Evolutionary conservation across 1,139 yeast species (phyloP).

Genomic region (Zygoascus hellenicus): DNA sequence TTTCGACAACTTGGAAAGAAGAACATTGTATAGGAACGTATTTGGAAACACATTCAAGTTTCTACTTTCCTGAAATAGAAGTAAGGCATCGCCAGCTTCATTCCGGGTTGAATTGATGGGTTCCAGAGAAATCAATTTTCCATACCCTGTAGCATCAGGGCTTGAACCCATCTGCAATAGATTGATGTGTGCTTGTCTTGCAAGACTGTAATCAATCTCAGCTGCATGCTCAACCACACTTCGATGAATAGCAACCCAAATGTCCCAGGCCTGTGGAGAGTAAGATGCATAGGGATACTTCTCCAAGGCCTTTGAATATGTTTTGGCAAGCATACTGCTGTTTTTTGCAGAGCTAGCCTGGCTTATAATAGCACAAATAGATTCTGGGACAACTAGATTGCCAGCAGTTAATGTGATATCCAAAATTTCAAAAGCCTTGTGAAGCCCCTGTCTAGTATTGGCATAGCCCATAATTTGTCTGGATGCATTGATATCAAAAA

Average conservation of each 20-base stretch:
- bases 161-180: constrained; percentile 31
- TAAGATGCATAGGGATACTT: constrained; percentile 26
- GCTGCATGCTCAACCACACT: constrained; percentile 25
- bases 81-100: constrained; percentile 33
- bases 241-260: constrained; percentile 29
- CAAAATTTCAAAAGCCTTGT: constrained; percentile 20
- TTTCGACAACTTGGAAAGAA: constrained; percentile 35
- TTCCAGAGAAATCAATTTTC: constrained; percentile 30
- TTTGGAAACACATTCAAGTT: constrained; percentile 28
- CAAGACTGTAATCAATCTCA: constrained; percentile 23
- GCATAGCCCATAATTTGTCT: constrained; percentile 24
- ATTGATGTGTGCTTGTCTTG: constrained; percentile 27
- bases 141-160: constrained; percentile 38
- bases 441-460: constrained; percentile 17
- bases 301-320: constrained; percentile 20
- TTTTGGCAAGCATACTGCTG: constrained; percentile 12
- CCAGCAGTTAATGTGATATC: constrained; percentile 20
- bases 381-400: constrained; percentile 23
- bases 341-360: constrained; percentile 15
- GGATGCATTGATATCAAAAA: constrained; percentile 13
- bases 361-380: constrained; percentile 23
- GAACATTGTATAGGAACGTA: constrained; percentile 37
- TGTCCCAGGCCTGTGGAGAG: constrained; percentile 25
- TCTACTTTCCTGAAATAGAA: constrained; percentile 35
- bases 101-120: constrained; percentile 26